Conservation (phyloP, 257 asterid genomes). For the Nicotiana undulata region DNA sequence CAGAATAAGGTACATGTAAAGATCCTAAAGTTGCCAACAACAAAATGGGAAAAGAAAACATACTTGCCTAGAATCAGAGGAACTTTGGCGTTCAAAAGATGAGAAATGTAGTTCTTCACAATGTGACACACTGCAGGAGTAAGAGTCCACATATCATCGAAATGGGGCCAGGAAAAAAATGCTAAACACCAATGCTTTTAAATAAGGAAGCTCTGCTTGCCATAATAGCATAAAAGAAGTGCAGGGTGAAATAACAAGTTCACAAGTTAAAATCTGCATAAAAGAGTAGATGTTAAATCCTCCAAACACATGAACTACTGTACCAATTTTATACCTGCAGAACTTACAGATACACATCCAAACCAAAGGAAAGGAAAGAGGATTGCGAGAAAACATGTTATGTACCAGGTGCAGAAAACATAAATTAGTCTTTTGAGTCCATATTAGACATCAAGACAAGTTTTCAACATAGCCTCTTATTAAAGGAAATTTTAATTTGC, state of each 20-base stretch:
- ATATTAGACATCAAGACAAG: neutral
- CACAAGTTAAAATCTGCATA: neutral
- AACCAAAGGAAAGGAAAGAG: neutral
- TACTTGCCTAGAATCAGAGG: conserved; percentile 74
- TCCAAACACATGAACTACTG: neutral
- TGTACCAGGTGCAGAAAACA: neutral
- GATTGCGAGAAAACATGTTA: neutral
- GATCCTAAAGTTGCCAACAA: neutral
- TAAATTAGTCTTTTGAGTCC: neutral
- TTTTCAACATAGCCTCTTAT: neutral
- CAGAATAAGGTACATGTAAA: neutral
- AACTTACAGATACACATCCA: neutral
- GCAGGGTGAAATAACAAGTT: neutral
- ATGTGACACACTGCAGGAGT: conserved; percentile 63
- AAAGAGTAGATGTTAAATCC: neutral
- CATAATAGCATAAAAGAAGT: neutral
- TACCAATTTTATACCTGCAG: neutral
- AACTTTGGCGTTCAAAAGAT: conserved; percentile 57
- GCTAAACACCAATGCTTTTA: neutral
- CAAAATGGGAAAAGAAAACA: neutral
- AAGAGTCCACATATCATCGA: conserved; percentile 17
- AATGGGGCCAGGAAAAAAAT: neutral
- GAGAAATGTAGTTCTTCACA: conserved; percentile 77
- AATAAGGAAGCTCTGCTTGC: neutral
- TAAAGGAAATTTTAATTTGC: neutral